Conservation (phyloP, 2,329 filamentous ascomycete genomes). For the Colletotrichum tofieldiae region DNA sequence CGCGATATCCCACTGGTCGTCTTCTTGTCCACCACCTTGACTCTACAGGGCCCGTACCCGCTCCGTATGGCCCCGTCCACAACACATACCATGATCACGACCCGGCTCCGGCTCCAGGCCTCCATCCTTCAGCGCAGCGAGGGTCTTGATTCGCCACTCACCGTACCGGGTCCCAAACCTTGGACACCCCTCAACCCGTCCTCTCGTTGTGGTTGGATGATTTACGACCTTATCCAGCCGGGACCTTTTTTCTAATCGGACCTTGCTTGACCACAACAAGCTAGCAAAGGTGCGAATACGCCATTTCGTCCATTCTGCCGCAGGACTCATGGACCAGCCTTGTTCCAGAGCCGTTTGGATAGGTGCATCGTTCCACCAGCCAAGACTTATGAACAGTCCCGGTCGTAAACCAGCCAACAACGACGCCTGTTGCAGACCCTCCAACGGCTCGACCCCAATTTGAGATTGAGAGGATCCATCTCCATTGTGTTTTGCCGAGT, state of each 20-base stretch:
- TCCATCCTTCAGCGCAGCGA: constrained; percentile 14
- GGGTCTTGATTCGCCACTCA: constrained; percentile 47
- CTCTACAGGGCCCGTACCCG: neutral
- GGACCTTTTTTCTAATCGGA: constrained; percentile 24
- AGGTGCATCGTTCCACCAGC: constrained; percentile 41
- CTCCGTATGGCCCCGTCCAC: constrained; percentile 14
- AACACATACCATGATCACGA: constrained; percentile 5
- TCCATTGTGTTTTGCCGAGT: constrained; percentile 2
- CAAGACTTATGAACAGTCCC: constrained; percentile 44
- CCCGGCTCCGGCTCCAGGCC: constrained; percentile 24
- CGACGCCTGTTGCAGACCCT: constrained; percentile 20
- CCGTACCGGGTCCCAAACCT: constrained; percentile 29
- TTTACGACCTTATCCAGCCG: constrained; percentile 52
- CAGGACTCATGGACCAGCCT: constrained; percentile 27
- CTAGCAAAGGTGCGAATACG: constrained; percentile 27
- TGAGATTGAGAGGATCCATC: constrained; percentile 10
- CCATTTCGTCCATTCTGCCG: constrained; percentile 18
- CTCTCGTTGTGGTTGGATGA: constrained; percentile 57
- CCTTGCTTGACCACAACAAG: constrained; percentile 30
- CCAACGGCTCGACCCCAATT: neutral
- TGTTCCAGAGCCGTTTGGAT: constrained; percentile 29
- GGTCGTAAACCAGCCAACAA: constrained; percentile 43
- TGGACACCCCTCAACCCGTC: constrained; percentile 16
- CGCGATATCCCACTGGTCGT: constrained; percentile 8
- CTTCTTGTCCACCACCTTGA: neutral